These are phyloP conservation scores for Neurospora sp. DNA, from an alignment of 2,329 filamentous ascomycete genomes.

Conservation along the genomic window DNA sequence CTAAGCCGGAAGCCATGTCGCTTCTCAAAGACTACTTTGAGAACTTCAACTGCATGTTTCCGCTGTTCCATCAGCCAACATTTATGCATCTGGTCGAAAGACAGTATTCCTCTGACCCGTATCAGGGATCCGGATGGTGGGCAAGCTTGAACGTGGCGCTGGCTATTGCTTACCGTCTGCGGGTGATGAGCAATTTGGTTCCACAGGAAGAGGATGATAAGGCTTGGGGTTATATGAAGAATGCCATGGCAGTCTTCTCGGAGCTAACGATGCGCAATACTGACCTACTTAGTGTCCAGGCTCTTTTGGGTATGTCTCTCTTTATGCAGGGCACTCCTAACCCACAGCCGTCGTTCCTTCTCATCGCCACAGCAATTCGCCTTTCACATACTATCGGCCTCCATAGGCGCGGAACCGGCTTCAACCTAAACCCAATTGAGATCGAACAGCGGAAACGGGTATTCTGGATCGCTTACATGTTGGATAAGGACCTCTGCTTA, in stretches of 20 bases:
- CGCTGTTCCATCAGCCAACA: slow-evolving; percentile 91
- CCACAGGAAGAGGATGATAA: slow-evolving; percentile 87
- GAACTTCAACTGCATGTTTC: slow-evolving; percentile 99
- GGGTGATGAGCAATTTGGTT: slow-evolving; percentile 91
- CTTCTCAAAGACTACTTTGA: slow-evolving; percentile 91
- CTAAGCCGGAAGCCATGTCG: slow-evolving; percentile 79
- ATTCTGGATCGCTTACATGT: slow-evolving; percentile 57
- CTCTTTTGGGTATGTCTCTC: slow-evolving; percentile 81
- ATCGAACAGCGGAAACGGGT: slow-evolving; percentile 73
- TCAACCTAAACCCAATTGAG: slow-evolving; percentile 87
- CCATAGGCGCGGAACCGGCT: slow-evolving; percentile 85
- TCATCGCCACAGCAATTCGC: slow-evolving; percentile 83
- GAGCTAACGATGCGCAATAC: slow-evolving; percentile 95
- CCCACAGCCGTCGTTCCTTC: slow-evolving; percentile 84
- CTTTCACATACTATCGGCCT: slow-evolving; percentile 89
- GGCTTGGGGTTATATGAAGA: slow-evolving; percentile 93
- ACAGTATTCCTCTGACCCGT: slow-evolving; percentile 87
- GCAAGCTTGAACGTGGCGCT: slow-evolving; percentile 88
- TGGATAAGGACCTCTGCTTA: slow-evolving; percentile 54
- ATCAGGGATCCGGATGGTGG: slow-evolving; percentile 97
- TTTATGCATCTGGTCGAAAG: slow-evolving; percentile 96
- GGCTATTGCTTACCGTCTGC: slow-evolving; percentile 84
- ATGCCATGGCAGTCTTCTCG: slow-evolving; percentile 85
- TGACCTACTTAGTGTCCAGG: slow-evolving; percentile 89
- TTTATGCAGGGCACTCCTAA: slow-evolving; percentile 97